Percentiles rank a stretch among this genome's conserved stretches.
Conservation (phyloP, 2,329 filamentous ascomycete species). For the Beauveria medogensis region DNA sequence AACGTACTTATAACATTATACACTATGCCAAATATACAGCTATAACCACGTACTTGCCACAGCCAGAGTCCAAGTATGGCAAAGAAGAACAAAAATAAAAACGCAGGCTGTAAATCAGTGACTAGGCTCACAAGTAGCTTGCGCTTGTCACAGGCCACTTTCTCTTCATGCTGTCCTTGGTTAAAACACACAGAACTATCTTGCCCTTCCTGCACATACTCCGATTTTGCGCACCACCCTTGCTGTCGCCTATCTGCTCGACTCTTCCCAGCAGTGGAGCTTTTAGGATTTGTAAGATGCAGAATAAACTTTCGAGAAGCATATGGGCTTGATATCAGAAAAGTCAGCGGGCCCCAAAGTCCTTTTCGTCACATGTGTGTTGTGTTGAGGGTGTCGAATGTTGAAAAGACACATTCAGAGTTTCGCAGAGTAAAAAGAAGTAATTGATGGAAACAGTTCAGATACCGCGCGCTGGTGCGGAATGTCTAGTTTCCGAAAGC, state of each 20-base stretch:
- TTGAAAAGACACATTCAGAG: background rate
- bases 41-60: slow-evolving; percentile 15
- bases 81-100: background rate
- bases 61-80: slow-evolving; percentile 1
- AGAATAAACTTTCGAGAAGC: background rate
- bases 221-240: background rate
- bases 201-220: background rate
- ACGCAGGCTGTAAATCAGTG: background rate
- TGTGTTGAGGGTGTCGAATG: background rate
- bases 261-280: background rate
- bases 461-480: background rate
- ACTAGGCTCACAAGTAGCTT: background rate
- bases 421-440: background rate
- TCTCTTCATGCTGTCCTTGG: background rate
- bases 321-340: background rate
- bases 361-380: background rate
- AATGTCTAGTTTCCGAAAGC: background rate
- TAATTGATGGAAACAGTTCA: background rate
- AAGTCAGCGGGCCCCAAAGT: background rate
- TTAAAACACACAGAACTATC: background rate
- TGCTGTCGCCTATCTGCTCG: background rate
- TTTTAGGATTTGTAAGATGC: background rate
- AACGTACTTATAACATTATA: slow-evolving; percentile 22
- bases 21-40: slow-evolving; percentile 28
- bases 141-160: background rate